phyloP scores from a whole-genome alignment of 2,329 filamentous ascomycete species.

The Colletotrichum simmondsii region DNA sequence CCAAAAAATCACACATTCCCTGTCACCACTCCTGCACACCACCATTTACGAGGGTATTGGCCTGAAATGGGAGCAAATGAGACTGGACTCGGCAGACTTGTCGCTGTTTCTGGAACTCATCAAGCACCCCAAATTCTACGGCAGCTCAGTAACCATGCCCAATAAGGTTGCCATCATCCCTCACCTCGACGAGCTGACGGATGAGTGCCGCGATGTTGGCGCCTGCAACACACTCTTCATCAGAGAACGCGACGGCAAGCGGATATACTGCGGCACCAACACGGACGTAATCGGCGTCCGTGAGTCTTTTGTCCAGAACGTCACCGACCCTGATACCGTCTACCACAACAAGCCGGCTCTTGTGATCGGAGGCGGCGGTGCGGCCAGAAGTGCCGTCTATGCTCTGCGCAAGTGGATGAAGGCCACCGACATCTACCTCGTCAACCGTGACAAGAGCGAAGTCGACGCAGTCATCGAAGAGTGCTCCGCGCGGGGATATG shows the following conservation, averaged over 20 bases:
- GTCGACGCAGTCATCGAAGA: slow-evolving; percentile 75
- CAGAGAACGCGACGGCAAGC: slow-evolving; percentile 58
- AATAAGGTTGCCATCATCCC: slow-evolving; percentile 83
- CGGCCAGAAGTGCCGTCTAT: slow-evolving; percentile 82
- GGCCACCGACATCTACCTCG: slow-evolving; percentile 77
- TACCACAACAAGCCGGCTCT: slow-evolving; percentile 73
- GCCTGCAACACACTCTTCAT: slow-evolving; percentile 85
- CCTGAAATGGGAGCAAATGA: slow-evolving; percentile 62
- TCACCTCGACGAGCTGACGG: slow-evolving; percentile 78
- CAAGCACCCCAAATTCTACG: slow-evolving; percentile 70
- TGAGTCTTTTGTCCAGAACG: slow-evolving; percentile 74
- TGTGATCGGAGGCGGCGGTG: slow-evolving; percentile 82
- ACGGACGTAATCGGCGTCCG: slow-evolving; percentile 84
- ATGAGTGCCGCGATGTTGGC: slow-evolving; percentile 78
- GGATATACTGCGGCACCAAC: slow-evolving; percentile 77
- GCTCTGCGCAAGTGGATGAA: slow-evolving; percentile 77
- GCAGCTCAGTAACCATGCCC: slow-evolving; percentile 84
- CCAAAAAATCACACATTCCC: slow-evolving; percentile 64
- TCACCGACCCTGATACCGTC: slow-evolving; percentile 52
- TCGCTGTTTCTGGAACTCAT: slow-evolving; percentile 61
- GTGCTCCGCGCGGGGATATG: slow-evolving; percentile 68
- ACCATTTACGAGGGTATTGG: slow-evolving; percentile 63
- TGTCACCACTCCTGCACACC: slow-evolving; percentile 65
- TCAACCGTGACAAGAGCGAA: slow-evolving; percentile 78
- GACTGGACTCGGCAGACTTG: slow-evolving; percentile 64